Evolutionary conservation across 129 eudicot genomes (phyloP), one percentile per base, ranked within the genome.

Genomic region (Flaveria trinervia): DNA sequence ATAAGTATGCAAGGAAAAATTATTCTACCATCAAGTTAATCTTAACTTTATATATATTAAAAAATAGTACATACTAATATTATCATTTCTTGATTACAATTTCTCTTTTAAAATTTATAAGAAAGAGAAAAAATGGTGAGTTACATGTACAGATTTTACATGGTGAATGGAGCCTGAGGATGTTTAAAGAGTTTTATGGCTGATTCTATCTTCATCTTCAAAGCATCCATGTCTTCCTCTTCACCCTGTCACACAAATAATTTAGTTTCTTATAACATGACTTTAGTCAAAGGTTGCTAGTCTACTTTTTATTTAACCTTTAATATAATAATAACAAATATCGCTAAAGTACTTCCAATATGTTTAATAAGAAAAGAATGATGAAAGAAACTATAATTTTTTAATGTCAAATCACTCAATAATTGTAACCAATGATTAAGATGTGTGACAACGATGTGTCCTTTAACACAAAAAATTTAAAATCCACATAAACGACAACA

Each of bases 121-220:
- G 5, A 66, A 16, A 70, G 25, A 15, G 8, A 16, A 50, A 50
- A 26, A 70, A 25, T 44, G 59, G 8, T 22, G 16, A 39, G 2
- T 12, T 25, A 14, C 4, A 14, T 3, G 9, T 41, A 13, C 59
- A 26, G n/a, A 59, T 74, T 45, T 65, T 61, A 77, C 68, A 33
- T 73, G 56, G 75, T 84, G 60, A 74, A 43, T 13, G 81, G 57
- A 56, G 59, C 70, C 20, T 46, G 48, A 17, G 83, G 80, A 4
- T 62, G 43, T 43, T 61, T 70, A 9, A 83, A 55, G 45, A 83
- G 77, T 52, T 75, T 79, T 68, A 83, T 85, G 60, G 91, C 90
- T 59, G 78, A 73, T 75, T 86, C 86, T 11, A 83, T 84, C 60
- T 86, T 79, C 68, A 70, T 77, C 84, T 77, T 81, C 23, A 87